These are phyloP conservation scores for Mycena galericulata DNA, from an alignment of 768 basidiomycete genomes.

Conservation along the genomic window DNA sequence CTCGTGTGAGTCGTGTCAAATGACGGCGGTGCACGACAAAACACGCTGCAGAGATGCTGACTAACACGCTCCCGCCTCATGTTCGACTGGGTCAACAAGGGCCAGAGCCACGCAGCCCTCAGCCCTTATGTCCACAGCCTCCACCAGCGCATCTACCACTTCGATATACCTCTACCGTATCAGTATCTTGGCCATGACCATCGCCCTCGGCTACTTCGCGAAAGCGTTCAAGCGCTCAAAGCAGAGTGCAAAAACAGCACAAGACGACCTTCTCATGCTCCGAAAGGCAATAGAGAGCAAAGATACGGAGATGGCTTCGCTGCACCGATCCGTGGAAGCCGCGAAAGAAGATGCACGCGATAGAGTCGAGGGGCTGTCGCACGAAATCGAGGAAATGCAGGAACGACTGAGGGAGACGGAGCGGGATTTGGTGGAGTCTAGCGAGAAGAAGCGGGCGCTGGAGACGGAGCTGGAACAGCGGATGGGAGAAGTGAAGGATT, in stretches of 20 bases:
- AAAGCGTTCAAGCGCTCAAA: slow-evolving; percentile 23
- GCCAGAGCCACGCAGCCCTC: slow-evolving; percentile 5
- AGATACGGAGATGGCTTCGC: slow-evolving; percentile 25
- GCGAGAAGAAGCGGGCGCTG: slow-evolving; percentile 9
- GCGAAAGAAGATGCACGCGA: slow-evolving; percentile 24
- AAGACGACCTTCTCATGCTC: slow-evolving; percentile 30
- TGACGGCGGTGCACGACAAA: not conserved
- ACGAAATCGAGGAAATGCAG: slow-evolving; percentile 11
- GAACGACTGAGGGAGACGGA: slow-evolving; percentile 2
- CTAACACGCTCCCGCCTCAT: slow-evolving; percentile 32
- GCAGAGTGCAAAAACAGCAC: slow-evolving; percentile 10
- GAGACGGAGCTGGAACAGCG: slow-evolving; percentile 17
- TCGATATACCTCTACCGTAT: slow-evolving; percentile 20
- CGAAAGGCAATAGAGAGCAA: slow-evolving; percentile 31
- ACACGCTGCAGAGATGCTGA: slow-evolving; percentile 27
- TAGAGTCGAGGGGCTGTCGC: not conserved
- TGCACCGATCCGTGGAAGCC: slow-evolving; percentile 27
- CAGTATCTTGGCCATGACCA: slow-evolving; percentile 20
- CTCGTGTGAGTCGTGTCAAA: slow-evolving; percentile 21
- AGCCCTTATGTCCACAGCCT: slow-evolving; percentile 17
- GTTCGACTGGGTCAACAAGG: slow-evolving; percentile 16
- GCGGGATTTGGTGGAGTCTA: slow-evolving; percentile 10
- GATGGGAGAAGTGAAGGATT: not conserved
- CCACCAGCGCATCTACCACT: slow-evolving; percentile 8
- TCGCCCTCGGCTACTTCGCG: slow-evolving; percentile 24